These are phyloP conservation scores for Pseudofabraea citricarpa DNA, from an alignment of 2,329 filamentous ascomycete genomes.

Conservation along the genomic window DNA sequence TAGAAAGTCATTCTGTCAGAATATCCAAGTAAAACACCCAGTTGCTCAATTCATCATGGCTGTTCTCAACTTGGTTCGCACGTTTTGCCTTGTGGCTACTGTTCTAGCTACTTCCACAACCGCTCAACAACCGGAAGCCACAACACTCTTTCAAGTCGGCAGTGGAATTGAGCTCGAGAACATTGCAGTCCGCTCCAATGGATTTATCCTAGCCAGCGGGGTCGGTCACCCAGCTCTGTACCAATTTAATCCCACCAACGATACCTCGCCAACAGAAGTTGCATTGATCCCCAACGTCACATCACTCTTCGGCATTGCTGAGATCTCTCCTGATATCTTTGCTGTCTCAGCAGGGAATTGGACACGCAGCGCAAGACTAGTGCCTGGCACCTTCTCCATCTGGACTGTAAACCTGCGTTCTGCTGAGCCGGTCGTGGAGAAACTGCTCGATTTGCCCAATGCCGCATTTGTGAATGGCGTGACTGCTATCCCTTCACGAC, in stretches of 20 bases:
- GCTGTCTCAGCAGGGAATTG: neutral
- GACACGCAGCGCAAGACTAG: neutral
- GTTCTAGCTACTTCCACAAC: too few relatives aligned
- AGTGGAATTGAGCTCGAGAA: neutral
- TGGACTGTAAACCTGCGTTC: neutral
- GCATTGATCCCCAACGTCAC: neutral
- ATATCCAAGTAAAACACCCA: too few relatives aligned
- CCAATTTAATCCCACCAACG: neutral
- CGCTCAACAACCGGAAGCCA: neutral
- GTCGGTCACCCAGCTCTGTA: neutral
- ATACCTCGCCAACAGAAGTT: neutral
- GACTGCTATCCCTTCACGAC: neutral
- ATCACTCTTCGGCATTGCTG: neutral
- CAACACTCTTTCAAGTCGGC: constrained; percentile 1
- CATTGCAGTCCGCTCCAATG: neutral
- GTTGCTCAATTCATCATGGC: too few relatives aligned
- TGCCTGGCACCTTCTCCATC: neutral
- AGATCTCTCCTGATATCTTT: neutral
- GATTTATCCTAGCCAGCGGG: neutral
- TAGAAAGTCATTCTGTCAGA: too few relatives aligned
- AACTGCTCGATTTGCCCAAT: neutral
- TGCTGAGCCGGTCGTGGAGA: neutral
- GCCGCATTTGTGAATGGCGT: neutral
- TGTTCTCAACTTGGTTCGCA: too few relatives aligned
- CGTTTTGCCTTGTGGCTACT: too few relatives aligned